phyloP scores from a whole-genome alignment of 768 basidiomycete species.

The Neoboletus subvelutipes region DNA sequence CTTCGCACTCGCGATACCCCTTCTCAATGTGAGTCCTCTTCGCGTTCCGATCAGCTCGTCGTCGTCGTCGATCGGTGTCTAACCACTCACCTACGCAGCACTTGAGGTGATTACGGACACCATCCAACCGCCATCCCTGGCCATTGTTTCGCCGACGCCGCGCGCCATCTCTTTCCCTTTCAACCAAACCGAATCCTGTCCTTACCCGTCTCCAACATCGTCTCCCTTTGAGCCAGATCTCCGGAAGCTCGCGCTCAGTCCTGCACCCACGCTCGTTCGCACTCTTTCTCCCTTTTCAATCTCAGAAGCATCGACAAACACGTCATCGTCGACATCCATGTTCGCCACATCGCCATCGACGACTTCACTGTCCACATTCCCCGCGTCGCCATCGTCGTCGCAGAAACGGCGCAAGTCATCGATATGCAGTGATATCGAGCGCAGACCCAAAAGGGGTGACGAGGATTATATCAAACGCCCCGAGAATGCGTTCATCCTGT shows the following conservation, averaged over 20 bases:
- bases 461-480: constrained; percentile 83
- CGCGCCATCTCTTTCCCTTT: constrained; percentile 49
- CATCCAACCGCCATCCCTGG: constrained; percentile 50
- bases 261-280: constrained; percentile 42
- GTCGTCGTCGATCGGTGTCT: constrained; percentile 1
- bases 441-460: constrained; percentile 61
- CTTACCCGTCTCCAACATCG: constrained; percentile 62
- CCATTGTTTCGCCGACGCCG: constrained; percentile 61
- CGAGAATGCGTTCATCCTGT: constrained; percentile 83
- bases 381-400: constrained; percentile 33
- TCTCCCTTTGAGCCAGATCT: constrained; percentile 78
- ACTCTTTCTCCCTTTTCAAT: constrained; percentile 43
- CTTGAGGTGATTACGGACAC: constrained; percentile 76
- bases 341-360: constrained; percentile 39
- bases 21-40: constrained; percentile 42
- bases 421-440: constrained; percentile 48
- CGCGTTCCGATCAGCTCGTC: neutral
- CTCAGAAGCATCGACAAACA: constrained; percentile 19
- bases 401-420: constrained; percentile 55
- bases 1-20: constrained; percentile 77
- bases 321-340: constrained; percentile 44
- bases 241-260: constrained; percentile 43
- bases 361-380: constrained; percentile 34
- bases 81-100: constrained; percentile 41
- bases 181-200: constrained; percentile 44